A percentile compares a stretch with the other conserved stretches of the same genome.
Conservation (phyloP, 83 land plant species). For the Thuja plicata region DNA sequence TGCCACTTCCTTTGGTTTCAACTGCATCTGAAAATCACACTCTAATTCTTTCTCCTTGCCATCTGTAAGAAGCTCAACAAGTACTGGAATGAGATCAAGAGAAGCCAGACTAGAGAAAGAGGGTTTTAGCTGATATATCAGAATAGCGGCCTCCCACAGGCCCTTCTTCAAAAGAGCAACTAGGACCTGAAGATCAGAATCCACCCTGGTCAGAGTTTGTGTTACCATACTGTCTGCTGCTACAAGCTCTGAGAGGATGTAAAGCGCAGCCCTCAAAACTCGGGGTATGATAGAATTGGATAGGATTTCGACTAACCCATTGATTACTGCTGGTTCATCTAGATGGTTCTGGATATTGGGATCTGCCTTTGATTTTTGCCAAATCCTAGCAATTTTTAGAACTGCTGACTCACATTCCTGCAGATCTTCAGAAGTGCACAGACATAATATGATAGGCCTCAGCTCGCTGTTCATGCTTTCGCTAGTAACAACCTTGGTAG, state of each 20-base stretch:
- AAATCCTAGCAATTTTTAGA: slow-evolving; percentile 34
- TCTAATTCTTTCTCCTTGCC: slow-evolving; percentile 15
- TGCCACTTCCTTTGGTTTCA: slow-evolving; percentile 51
- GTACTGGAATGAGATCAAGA: slow-evolving; percentile 37
- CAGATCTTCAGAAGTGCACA: slow-evolving; percentile 42
- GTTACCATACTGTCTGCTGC: slow-evolving; percentile 32
- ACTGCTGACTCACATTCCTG: slow-evolving; percentile 42
- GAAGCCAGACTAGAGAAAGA: slow-evolving; percentile 30
- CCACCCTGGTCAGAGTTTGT: slow-evolving; percentile 28
- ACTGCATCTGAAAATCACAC: slow-evolving; percentile 20
- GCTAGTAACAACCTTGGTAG: slow-evolving; percentile 35
- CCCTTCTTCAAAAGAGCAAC: slow-evolving; percentile 40
- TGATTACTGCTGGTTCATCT: slow-evolving; percentile 39
- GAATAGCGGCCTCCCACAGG: slow-evolving; percentile 36
- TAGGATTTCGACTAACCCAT: slow-evolving; percentile 55
- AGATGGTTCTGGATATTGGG: slow-evolving; percentile 26
- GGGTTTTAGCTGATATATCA: slow-evolving; percentile 44
- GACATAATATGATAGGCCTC: slow-evolving; percentile 21
- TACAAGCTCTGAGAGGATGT: slow-evolving; percentile 46
- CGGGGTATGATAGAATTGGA: slow-evolving; percentile 40
- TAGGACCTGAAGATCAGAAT: slow-evolving; percentile 41
- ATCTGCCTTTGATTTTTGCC: slow-evolving; percentile 32
- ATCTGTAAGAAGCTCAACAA: slow-evolving; percentile 27
- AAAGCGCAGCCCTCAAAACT: slow-evolving; percentile 42
- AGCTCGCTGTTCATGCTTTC: slow-evolving; percentile 33